Percentiles rank a stretch among this genome's conserved stretches.
These are phyloP conservation scores for Colletotrichum sp. DNA, from an alignment of 2,329 filamentous ascomycete genomes.

Conservation along the genomic window DNA sequence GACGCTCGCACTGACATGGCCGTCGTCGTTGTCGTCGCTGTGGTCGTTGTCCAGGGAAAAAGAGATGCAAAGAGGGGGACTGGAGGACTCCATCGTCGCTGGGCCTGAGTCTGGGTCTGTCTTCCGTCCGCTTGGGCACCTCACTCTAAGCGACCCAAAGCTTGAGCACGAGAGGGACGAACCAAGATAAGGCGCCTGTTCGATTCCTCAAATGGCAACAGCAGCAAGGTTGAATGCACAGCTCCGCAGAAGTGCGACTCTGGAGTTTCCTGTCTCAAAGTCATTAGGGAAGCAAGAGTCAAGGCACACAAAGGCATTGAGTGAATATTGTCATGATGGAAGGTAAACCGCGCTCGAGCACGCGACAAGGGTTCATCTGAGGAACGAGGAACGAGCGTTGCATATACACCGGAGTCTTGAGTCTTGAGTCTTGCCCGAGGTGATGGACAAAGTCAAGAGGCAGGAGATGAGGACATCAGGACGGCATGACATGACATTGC, in stretches of 20 bases:
- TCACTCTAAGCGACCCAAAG: not conserved
- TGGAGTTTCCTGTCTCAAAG: not conserved
- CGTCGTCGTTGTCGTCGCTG: not conserved
- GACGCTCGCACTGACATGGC: not conserved
- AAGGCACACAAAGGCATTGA: not conserved
- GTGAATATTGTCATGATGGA: not conserved
- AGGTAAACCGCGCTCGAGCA: not conserved
- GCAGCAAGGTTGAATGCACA: not conserved
- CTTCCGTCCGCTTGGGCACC: not conserved
- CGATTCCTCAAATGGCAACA: not conserved
- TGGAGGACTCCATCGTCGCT: not conserved
- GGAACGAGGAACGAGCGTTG: not conserved
- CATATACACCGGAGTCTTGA: not conserved
- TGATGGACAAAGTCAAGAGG: not conserved
- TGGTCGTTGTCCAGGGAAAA: not conserved
- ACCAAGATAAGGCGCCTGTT: not conserved
- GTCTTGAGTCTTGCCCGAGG: not conserved
- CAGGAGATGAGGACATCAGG: not conserved
- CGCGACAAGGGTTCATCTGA: not conserved
- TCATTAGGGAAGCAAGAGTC: not conserved
- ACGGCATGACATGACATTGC: not conserved
- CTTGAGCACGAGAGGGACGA: not conserved
- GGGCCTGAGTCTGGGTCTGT: not conserved
- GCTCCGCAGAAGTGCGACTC: not conserved
- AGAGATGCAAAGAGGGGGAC: not conserved